Percentiles rank a stretch among this genome's conserved stretches.
phyloP scores from a whole-genome alignment of 2,329 filamentous ascomycete species.

The Capronia coronata region DNA sequence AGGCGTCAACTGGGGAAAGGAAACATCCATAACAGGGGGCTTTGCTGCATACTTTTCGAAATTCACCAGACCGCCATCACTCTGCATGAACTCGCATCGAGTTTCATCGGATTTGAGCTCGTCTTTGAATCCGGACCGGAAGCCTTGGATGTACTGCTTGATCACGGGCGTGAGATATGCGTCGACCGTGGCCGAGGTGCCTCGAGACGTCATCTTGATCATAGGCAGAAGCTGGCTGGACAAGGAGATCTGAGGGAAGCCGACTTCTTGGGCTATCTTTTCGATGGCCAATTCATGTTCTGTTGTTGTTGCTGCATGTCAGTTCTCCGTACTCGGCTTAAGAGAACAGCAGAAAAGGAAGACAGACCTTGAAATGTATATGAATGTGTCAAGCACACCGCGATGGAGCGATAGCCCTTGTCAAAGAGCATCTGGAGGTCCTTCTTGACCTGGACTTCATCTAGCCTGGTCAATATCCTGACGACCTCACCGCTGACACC shows the following conservation, averaged over 20 bases:
- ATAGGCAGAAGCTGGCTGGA: slow-evolving; percentile 76
- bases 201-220: slow-evolving; percentile 74
- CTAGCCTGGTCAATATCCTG: slow-evolving; percentile 16
- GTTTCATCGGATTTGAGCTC: slow-evolving; percentile 66
- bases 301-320: slow-evolving; percentile 31
- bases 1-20: too few relatives aligned
- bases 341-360: slow-evolving; percentile 15
- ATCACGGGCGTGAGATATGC: slow-evolving; percentile 75
- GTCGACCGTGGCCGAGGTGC: slow-evolving; percentile 70
- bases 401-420: slow-evolving; percentile 22
- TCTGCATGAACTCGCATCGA: slow-evolving; percentile 92
- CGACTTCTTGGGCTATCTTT: slow-evolving; percentile 69
- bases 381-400: slow-evolving; percentile 58
- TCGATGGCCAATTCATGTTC: slow-evolving; percentile 75
- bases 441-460: slow-evolving; percentile 47
- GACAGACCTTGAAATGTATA: slow-evolving; percentile 62
- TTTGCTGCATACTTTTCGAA: slow-evolving; percentile 29
- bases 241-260: slow-evolving; percentile 66
- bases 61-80: slow-evolving; percentile 60
- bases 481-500: slow-evolving; percentile 8
- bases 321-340: too few relatives aligned
- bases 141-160: slow-evolving; percentile 60
- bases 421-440: slow-evolving; percentile 50
- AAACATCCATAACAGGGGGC: background rate
- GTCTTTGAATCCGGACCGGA: slow-evolving; percentile 61